Conservation (phyloP, 2,329 filamentous ascomycete species). For the Trichothecium roseum region DNA sequence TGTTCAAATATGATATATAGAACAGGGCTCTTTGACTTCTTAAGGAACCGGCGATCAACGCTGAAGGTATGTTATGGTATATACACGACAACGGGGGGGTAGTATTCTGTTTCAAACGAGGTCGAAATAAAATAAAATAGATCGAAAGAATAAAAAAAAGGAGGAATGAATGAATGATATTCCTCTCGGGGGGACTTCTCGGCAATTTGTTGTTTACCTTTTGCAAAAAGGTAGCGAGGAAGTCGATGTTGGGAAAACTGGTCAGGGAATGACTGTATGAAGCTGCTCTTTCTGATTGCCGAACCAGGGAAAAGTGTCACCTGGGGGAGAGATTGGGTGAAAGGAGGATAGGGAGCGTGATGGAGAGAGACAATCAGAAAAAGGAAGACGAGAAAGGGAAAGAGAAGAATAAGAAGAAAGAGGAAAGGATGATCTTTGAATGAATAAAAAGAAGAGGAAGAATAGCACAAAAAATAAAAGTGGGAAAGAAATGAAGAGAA, state of each 20-base stretch:
- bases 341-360: not conserved
- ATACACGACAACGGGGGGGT: not conserved
- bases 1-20: no score
- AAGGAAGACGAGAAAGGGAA: conserved; percentile 8
- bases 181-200: not conserved
- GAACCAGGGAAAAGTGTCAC: not conserved
- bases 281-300: not conserved
- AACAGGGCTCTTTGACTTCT: no score
- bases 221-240: not conserved
- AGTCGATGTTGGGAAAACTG: not conserved
- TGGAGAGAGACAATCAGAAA: not conserved
- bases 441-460: no score
- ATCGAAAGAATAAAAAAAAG: conserved; percentile 1
- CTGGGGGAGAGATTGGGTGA: not conserved
- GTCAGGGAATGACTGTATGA: not conserved
- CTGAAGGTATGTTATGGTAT: not conserved
- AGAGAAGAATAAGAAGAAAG: no score
- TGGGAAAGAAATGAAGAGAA: conserved; percentile 1
- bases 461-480: not conserved
- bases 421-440: conserved; percentile 6
- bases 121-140: not conserved
- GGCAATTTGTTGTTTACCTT: not conserved
- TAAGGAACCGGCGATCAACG: conserved; percentile 1
- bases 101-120: not conserved
- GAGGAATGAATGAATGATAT: not conserved